Conservation (phyloP, 257 asterid species). For the Phtheirospermum japonicum region DNA sequence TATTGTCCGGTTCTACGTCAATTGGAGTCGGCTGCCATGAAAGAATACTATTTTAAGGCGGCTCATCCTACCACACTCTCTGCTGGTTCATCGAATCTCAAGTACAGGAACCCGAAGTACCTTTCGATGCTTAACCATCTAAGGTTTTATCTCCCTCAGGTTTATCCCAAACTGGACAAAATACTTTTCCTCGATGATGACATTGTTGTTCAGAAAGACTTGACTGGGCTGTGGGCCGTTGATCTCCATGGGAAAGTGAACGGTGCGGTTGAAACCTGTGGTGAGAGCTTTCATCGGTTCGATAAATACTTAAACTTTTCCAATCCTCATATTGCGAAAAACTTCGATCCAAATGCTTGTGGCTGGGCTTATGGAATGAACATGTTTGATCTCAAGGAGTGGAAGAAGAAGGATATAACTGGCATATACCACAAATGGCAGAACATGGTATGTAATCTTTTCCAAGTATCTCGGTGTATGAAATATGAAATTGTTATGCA, state of each 20-base stretch:
- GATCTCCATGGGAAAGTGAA: constrained; percentile 89
- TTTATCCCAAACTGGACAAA: constrained; percentile 90
- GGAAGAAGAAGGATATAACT: constrained; percentile 96
- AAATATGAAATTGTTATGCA: not conserved
- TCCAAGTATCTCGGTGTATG: constrained; percentile 7
- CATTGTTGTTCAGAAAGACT: constrained; percentile 96
- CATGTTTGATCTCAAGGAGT: constrained; percentile 85
- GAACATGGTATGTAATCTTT: constrained; percentile 62
- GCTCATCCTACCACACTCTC: constrained; percentile 90
- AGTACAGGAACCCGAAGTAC: constrained; percentile 96
- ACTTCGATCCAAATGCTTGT: constrained; percentile 93
- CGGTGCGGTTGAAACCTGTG: constrained; percentile 99
- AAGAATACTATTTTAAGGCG: constrained; percentile 94
- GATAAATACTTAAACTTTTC: constrained; percentile 96
- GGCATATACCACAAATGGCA: constrained; percentile 99
- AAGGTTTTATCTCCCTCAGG: constrained; percentile 93
- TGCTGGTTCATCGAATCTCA: constrained; percentile 90
- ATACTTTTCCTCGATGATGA: constrained; percentile 98
- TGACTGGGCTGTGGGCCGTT: constrained; percentile 90
- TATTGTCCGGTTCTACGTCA: constrained; percentile 91
- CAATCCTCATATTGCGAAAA: constrained; percentile 85
- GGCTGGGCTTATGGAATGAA: constrained; percentile 99
- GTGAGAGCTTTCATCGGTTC: constrained; percentile 93
- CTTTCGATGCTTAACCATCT: constrained; percentile 98
- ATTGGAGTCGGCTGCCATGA: constrained; percentile 95